Conservation (phyloP, 306 rosid species). For the Castanopsis chinensis region DNA sequence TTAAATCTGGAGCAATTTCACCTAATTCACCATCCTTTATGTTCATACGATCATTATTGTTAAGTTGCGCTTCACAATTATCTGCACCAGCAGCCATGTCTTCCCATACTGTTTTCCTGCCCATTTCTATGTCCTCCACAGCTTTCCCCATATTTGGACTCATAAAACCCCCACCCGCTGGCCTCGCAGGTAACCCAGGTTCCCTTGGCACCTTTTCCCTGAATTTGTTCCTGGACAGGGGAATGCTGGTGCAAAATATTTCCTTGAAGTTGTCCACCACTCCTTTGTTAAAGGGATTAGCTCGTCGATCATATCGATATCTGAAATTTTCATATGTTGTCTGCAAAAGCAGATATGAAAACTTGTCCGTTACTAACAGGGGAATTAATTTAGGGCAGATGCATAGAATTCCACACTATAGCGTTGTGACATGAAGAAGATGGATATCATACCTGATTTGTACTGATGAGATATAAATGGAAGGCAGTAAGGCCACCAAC, state of each 20-base stretch:
- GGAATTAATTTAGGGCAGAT: neutral
- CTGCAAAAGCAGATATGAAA: conserved; percentile 43
- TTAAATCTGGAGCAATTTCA: conserved; percentile 71
- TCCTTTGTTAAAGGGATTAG: conserved; percentile 79
- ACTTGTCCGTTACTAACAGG: neutral
- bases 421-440: neutral
- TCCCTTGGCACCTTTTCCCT: conserved; percentile 79
- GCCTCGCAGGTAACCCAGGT: conserved; percentile 60
- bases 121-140: conserved; percentile 91
- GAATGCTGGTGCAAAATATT: conserved; percentile 72
- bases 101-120: conserved; percentile 88
- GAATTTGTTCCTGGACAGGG: conserved; percentile 75
- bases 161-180: conserved; percentile 81
- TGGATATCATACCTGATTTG: conserved; percentile 71
- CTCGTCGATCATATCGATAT: conserved; percentile 81
- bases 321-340: conserved; percentile 95
- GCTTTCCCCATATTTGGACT: conserved; percentile 90
- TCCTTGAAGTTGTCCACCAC: conserved; percentile 75
- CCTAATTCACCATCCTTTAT: conserved; percentile 78
- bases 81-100: conserved; percentile 69
- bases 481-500: conserved; percentile 98
- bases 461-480: conserved; percentile 92
- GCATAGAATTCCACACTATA: conserved; percentile 8
- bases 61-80: conserved; percentile 56
- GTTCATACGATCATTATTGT: conserved; percentile 55